Base-by-base conservation (phyloP, 495 filamentous ascomycete genomes). In the Astrothelium subdiscretum region DNA sequence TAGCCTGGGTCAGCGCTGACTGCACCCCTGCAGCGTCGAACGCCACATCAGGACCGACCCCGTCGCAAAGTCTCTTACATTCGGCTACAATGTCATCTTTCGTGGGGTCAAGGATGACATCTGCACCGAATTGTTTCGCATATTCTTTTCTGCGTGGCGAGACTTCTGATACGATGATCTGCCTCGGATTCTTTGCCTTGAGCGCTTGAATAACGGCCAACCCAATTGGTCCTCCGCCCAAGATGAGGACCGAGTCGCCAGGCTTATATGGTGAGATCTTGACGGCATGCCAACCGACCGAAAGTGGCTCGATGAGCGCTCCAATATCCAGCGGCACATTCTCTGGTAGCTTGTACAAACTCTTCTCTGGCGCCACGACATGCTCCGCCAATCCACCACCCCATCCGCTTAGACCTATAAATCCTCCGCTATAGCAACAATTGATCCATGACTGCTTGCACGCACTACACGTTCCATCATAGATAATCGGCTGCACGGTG, bases 231-330 rank as follows among this genome's bases (percentile, higher is more conserved):
- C 84, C 85, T 2, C 78, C 83, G 22, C 85, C 85, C 10, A 86
- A 67, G 27, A 88, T 72, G 20, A 87, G 68, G 2, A 77, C 78
- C 2, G 74, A 73, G 59, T 82, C 74, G n/a, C 74, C 73, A 18
- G 69, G 62, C 60, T 84, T 78, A 66, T 83, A 75, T 0, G 78
- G 75, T 18, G 77, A 79, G 48, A 76, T 69, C 20, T 78, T 79
- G 43, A 87, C 79, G n/a, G 83, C 83, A 69, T 87, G 84, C 84
- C 84, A 87, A 59, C 77, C 85, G 3, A 87, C 85, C 11, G 82
- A 73, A 0, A 87, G 72, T 0, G 85, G 85, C 62, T 88, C 85
- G 51, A 86, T 72, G 20, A 85, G 71, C 2, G 84, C 82, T 63
- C 75, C 81, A 38, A 81, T 70, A 38, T 83, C 80, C 42, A 83